Evolutionary conservation across 2,329 filamentous ascomycete genomes (phyloP), one percentile per base, ranked within the genome.

Genomic region (Xylariaceae sp.): DNA sequence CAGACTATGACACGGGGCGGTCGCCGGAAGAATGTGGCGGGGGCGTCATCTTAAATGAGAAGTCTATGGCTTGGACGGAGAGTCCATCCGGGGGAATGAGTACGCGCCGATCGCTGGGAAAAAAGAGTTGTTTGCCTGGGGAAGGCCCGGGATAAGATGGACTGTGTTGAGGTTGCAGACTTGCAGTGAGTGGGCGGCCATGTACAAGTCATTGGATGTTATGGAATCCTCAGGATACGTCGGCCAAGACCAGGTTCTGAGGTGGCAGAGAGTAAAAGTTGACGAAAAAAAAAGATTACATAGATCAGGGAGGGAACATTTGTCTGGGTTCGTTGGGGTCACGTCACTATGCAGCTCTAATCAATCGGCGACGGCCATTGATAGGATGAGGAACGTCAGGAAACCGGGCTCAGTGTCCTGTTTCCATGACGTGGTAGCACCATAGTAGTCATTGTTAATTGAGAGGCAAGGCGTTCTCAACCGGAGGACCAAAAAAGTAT

Each of bases 51-150:
- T 30, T 30, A 30, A 30, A 30, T 30, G 23, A 30, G 5, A 30
- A 30, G 23, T 30, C 23, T 30, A 30, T 30, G 23, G 23, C 23
- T 30, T 30, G 23, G 23, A 30, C 23, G 23, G 23, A 30, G 4
- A 4, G 23, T 5, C 74, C 45, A 79, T 89, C 13, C 64, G 71
- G n/a, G 88, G 88, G 0, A 76, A 76, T 39, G 88, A 84, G 69
- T 90, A 83, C 71, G 82, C 80, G 60, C 88, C 88, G 10, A 78
- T 89, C 7, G 92, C 92, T 77, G 88, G 88, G 8, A 78, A 88
- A 50, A 91, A 91, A 73, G 86, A 80, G 0, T 90, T 90, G 69
- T 72, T 88, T 48, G 58, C 23, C 63, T 62, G 2, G 35, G 47
- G 3, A 49, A 51, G 4, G 65, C 64, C 7, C 47, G 51, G 10